phyloP scores from a whole-genome alignment of 1,139 yeast species.

The Hyphopichia khmerensis region DNA sequence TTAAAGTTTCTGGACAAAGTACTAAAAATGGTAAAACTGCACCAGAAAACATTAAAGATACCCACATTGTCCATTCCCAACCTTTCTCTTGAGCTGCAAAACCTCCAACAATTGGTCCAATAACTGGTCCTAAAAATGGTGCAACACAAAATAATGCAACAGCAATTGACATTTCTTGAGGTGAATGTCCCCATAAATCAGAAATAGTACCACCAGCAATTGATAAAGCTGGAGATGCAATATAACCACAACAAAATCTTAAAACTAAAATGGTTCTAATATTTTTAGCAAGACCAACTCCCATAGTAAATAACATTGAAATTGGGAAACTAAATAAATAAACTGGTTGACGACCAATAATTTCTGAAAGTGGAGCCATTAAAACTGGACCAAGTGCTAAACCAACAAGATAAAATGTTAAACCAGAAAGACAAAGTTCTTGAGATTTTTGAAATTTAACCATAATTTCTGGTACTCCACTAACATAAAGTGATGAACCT shows the following conservation, averaged over 20 bases:
- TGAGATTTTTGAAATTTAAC: slow-evolving; percentile 48
- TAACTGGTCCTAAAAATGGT: slow-evolving; percentile 77
- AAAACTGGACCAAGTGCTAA: slow-evolving; percentile 70
- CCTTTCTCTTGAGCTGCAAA: slow-evolving; percentile 66
- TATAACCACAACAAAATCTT: slow-evolving; percentile 76
- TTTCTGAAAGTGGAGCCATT: slow-evolving; percentile 77
- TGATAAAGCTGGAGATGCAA: slow-evolving; percentile 83
- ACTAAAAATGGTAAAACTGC: slow-evolving; percentile 56
- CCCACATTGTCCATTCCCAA: slow-evolving; percentile 82
- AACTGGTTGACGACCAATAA: slow-evolving; percentile 68
- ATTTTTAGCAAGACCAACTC: slow-evolving; percentile 63
- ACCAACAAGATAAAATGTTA: slow-evolving; percentile 70
- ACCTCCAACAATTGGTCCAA: slow-evolving; percentile 83
- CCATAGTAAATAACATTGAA: slow-evolving; percentile 74
- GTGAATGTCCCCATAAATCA: slow-evolving; percentile 60
- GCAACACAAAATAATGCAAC: slow-evolving; percentile 69
- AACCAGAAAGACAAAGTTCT: slow-evolving; percentile 62
- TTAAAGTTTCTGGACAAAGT: slow-evolving; percentile 69
- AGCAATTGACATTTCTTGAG: slow-evolving; percentile 64
- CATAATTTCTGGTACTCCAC: slow-evolving; percentile 56
- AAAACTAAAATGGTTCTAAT: slow-evolving; percentile 61
- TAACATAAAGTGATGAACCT: slow-evolving; percentile 69
- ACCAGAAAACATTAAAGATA: slow-evolving; percentile 71
- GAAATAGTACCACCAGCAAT: slow-evolving; percentile 85
- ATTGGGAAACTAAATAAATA: slow-evolving; percentile 61